Percentiles rank a stretch among this genome's conserved stretches.
phyloP scores from a whole-genome alignment of 257 asterid genomes.

The Striga asiatica region DNA sequence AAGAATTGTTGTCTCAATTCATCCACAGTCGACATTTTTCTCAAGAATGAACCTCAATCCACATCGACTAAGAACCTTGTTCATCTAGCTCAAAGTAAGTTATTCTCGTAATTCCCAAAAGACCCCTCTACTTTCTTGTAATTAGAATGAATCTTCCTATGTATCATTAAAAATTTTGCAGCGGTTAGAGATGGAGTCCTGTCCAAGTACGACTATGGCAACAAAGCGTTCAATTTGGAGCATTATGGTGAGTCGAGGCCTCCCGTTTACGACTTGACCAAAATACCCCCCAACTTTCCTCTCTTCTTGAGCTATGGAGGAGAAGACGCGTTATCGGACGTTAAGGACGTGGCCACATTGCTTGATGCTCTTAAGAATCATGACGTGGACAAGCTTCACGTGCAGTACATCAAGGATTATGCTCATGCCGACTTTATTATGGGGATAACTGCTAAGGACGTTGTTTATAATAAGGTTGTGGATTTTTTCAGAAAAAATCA shows the following conservation, averaged over 20 bases:
- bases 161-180: conserved; percentile 24
- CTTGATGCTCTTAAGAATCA: conserved; percentile 50
- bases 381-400: conserved; percentile 49
- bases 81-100: conserved; percentile 85
- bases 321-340: conserved; percentile 63
- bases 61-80: conserved; percentile 73
- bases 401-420: conserved; percentile 57
- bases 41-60: conserved; percentile 69
- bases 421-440: conserved; percentile 85
- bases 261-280: conserved; percentile 46
- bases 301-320: conserved; percentile 82
- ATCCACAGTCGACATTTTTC: conserved; percentile 47
- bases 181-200: conserved; percentile 58
- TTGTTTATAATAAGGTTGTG: conserved; percentile 52
- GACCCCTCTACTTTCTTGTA: too few relatives aligned
- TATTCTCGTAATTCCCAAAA: neutral
- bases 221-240: conserved; percentile 25
- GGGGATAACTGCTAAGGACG: conserved; percentile 56
- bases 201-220: conserved; percentile 64
- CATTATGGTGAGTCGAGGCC: conserved; percentile 58
- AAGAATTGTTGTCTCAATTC: conserved; percentile 68
- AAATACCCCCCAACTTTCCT: conserved; percentile 63
- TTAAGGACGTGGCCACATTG: conserved; percentile 43
- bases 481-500: conserved; percentile 20
- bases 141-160: too few relatives aligned